Conservation (phyloP, 2,329 filamentous ascomycete genomes). For the Fusarium foetens region DNA sequence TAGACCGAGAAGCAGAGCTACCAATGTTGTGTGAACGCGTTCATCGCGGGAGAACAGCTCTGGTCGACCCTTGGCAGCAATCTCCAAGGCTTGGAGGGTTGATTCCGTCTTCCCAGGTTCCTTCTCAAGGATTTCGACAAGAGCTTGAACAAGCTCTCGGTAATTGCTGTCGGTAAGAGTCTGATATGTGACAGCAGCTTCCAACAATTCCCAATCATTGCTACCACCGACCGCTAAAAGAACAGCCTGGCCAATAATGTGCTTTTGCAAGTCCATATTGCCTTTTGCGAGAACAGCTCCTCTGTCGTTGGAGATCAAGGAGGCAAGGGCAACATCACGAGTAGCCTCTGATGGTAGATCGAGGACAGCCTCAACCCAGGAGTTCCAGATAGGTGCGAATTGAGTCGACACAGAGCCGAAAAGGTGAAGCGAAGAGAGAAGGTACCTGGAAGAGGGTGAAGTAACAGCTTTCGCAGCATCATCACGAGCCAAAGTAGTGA, state of each 20-base stretch:
- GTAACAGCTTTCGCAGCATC: constrained; percentile 68
- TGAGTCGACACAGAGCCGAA: constrained; percentile 56
- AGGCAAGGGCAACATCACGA: constrained; percentile 51
- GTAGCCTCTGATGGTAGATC: constrained; percentile 37
- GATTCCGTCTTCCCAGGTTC: constrained; percentile 44
- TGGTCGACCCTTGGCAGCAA: constrained; percentile 58
- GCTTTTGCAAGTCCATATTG: constrained; percentile 57
- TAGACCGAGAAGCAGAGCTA: constrained; percentile 63
- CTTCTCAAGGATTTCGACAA: constrained; percentile 48
- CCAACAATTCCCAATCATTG: constrained; percentile 58
- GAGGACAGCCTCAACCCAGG: constrained; percentile 57
- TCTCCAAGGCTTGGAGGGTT: constrained; percentile 58
- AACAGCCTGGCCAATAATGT: constrained; percentile 55
- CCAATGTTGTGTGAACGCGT: constrained; percentile 59
- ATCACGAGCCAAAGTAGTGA: constrained; percentile 62
- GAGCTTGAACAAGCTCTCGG: constrained; percentile 48
- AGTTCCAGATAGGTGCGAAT: constrained; percentile 58
- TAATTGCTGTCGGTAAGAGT: constrained; percentile 51
- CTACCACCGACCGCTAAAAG: constrained; percentile 50
- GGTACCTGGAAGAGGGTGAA: constrained; percentile 73
- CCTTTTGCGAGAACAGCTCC: constrained; percentile 53
- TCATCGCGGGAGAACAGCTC: constrained; percentile 58
- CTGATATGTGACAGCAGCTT: constrained; percentile 58
- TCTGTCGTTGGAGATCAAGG: constrained; percentile 59
- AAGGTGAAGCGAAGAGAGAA: constrained; percentile 73